phyloP scores from a whole-genome alignment of 2,329 filamentous ascomycete species.

The Elsinoe fawcettii region DNA sequence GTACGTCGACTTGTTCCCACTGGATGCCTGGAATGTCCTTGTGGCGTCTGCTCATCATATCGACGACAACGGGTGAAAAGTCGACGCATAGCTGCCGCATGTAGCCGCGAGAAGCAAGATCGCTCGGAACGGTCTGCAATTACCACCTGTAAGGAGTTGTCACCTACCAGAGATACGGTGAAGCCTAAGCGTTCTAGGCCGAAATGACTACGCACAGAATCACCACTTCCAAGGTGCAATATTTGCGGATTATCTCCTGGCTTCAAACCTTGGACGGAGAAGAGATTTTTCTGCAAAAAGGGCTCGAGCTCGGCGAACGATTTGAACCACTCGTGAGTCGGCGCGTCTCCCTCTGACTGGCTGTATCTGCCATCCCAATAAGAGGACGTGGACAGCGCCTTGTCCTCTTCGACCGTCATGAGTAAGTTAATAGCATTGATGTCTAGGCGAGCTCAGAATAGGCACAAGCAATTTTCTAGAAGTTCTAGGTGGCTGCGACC shows the following conservation, averaged over 20 bases:
- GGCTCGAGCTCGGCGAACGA: slow-evolving; percentile 41
- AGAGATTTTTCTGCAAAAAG: slow-evolving; percentile 42
- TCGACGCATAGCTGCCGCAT: slow-evolving; percentile 32
- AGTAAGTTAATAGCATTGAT: background rate
- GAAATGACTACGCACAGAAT: slow-evolving; percentile 39
- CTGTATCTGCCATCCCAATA: slow-evolving; percentile 48
- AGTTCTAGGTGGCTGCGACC: background rate
- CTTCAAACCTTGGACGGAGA: slow-evolving; percentile 24
- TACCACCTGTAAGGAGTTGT: background rate
- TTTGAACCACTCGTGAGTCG: slow-evolving; percentile 50
- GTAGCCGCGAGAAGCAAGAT: slow-evolving; percentile 36
- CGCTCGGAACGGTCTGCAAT: slow-evolving; percentile 43
- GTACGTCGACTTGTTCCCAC: slow-evolving; percentile 47
- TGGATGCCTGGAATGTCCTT: slow-evolving; percentile 34
- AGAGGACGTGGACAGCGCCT: slow-evolving; percentile 33
- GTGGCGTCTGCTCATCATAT: slow-evolving; percentile 44
- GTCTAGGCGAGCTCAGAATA: background rate
- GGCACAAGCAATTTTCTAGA: slow-evolving; percentile 4
- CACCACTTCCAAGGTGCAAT: slow-evolving; percentile 51
- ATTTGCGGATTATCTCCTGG: slow-evolving; percentile 36
- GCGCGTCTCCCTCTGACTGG: slow-evolving; percentile 27
- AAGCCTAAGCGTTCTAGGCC: slow-evolving; percentile 9
- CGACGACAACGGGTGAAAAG: slow-evolving; percentile 48
- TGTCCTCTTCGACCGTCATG: slow-evolving; percentile 1
- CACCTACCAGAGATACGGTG: background rate